Evolutionary conservation across 164 flowering plant species (phyloP).

Genomic region (Malania oleifera): DNA sequence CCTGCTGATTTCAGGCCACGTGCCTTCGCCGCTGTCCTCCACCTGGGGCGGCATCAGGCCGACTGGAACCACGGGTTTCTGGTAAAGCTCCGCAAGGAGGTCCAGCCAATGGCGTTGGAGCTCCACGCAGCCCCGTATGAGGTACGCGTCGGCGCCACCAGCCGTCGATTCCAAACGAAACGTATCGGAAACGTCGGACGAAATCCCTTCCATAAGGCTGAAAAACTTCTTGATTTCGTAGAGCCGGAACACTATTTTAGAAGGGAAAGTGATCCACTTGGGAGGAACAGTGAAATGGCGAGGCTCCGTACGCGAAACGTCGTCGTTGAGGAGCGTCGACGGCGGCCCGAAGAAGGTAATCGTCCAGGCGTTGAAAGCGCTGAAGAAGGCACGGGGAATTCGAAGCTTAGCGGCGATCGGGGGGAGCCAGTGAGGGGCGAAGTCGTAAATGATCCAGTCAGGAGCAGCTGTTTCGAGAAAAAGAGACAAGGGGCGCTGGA

Average conservation of each 20-base stretch:
- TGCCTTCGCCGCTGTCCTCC: not conserved
- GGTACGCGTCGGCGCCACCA: constrained; percentile 9
- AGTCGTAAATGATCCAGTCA: constrained; percentile 38
- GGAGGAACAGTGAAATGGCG: constrained; percentile 8
- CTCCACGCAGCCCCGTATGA: constrained; percentile 19
- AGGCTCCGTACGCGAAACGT: not conserved
- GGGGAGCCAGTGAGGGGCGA: constrained; percentile 27
- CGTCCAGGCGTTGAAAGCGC: constrained; percentile 13
- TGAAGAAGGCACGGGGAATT: constrained; percentile 16
- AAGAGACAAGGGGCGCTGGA: constrained; percentile 6
- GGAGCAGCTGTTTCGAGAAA: constrained; percentile 10
- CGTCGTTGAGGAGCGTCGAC: not conserved
- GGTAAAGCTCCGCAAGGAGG: constrained; percentile 14
- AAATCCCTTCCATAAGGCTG: not conserved
- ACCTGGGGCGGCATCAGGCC: constrained; percentile 22
- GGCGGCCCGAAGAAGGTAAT: constrained; percentile 8
- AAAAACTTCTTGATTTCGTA: constrained; percentile 14
- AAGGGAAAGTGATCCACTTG: constrained; percentile 21
- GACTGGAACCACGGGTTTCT: constrained; percentile 20
- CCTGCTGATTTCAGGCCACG: not conserved
- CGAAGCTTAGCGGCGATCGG: constrained; percentile 18
- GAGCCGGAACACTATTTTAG: constrained; percentile 14
- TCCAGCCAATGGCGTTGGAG: constrained; percentile 18
- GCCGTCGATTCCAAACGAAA: constrained; percentile 12
- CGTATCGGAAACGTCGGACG: constrained; percentile 16